Base-by-base conservation (phyloP, 2,329 filamentous ascomycete species). In the Cladosporium cucumerinum region DNA sequence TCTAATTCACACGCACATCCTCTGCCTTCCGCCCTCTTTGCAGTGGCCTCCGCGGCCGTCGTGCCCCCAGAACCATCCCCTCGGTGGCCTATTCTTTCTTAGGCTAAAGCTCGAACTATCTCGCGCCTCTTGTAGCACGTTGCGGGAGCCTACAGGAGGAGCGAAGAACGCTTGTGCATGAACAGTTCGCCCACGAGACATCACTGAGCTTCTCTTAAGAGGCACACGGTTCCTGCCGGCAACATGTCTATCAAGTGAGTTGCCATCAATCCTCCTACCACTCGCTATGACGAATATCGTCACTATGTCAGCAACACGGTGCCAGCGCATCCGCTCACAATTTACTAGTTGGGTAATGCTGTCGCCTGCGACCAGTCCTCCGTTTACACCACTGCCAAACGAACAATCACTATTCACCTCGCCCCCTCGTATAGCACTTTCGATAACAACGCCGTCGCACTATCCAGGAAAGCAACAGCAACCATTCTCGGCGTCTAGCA, bases 291-390 rank as follows among this genome's bases (percentile, higher is more conserved):
- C 43, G 34, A 28, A 55, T 30, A 26, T 48, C 18, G 23, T 59
- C 28, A 34, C 43, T 2, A 59, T 43, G 46, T 34, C 52, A 8
- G 43, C 36, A 28, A 14, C 46, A 49, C 36, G 30, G 63, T 65
- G 63, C 59, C 61, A 64, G 48, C 68, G 57, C 36, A 52, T 49
- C 14, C 65, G 34, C 54, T 65, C 66, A 67, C 67, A 68, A 49
- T 52, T 46, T 25, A 65, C 68, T 76, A 91, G 89, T 77, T 97
- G 94, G 94, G 94, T 97, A 54, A 97, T 97, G 93, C 87, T 96
- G 74, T 87, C 89, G 74, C 76, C 77, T 57, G 80, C 84, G 66
- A 87, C 89, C 66, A 73, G 68, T 14, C 71, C 71, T n/a, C 73
- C 74, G 28, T 95, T 97, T 78, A 89, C 96, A 74, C 91, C 90